Conservation (phyloP, 148 eudicot genomes). For the Pouteria glomerata region DNA sequence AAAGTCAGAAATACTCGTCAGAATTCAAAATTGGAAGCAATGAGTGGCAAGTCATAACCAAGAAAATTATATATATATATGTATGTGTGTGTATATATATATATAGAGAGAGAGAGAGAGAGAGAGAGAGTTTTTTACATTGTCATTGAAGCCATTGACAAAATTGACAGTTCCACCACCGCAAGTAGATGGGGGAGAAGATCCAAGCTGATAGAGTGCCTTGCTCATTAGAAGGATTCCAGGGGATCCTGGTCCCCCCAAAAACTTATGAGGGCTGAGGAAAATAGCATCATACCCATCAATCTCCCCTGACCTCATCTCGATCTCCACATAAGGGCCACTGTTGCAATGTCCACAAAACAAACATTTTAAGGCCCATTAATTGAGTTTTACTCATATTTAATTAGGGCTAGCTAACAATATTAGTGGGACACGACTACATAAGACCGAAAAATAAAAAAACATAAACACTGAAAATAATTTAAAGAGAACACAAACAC, state of each 20-base stretch:
- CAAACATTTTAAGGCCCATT: not conserved
- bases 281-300: conserved; percentile 46
- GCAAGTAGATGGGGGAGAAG: conserved; percentile 49
- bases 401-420: too few species aligned
- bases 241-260: conserved; percentile 44
- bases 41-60: not conserved
- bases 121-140: conserved; percentile 28
- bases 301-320: conserved; percentile 39
- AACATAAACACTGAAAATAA: too few species aligned
- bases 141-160: conserved; percentile 32
- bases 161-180: conserved; percentile 45
- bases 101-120: too few species aligned
- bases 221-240: conserved; percentile 45
- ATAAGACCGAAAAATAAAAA: too few species aligned
- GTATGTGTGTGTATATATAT: too few species aligned
- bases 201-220: conserved; percentile 23
- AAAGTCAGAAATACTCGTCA: not conserved
- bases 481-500: too few species aligned
- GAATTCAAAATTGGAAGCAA: not conserved
- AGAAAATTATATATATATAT: too few species aligned
- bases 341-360: conserved; percentile 11
- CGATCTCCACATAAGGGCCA: conserved; percentile 43
- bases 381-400: too few species aligned
- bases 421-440: too few species aligned
- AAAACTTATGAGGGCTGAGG: conserved; percentile 45